Percentiles rank a stretch among this genome's conserved stretches.
Conservation (phyloP, 805 yeast species). For the Wickerhamomyces pijperi region DNA sequence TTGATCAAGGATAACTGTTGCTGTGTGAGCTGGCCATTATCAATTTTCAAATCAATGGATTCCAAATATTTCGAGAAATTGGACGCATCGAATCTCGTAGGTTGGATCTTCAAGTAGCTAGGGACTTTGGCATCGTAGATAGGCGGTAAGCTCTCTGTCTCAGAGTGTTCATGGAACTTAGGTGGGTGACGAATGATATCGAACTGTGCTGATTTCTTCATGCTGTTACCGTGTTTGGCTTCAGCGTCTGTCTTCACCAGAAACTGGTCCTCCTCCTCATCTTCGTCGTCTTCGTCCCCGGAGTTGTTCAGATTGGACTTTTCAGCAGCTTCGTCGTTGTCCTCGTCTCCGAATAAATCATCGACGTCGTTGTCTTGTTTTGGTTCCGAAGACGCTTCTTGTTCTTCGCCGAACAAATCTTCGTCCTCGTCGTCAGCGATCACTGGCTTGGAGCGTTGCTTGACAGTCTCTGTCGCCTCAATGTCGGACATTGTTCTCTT, state of each 20-base stretch:
- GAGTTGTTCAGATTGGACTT: neutral
- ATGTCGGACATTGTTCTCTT: neutral
- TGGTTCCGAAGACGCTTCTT: conserved; percentile 5
- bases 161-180: conserved; percentile 21
- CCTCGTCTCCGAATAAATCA: conserved; percentile 28
- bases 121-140: conserved; percentile 58
- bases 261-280: conserved; percentile 21
- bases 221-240: conserved; percentile 19
- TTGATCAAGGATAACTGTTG: conserved; percentile 51
- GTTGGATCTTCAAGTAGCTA: conserved; percentile 69
- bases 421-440: conserved; percentile 14
- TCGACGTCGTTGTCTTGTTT: conserved; percentile 21
- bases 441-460: conserved; percentile 8
- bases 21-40: conserved; percentile 5
- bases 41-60: conserved; percentile 27
- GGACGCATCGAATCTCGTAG: conserved; percentile 79
- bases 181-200: conserved; percentile 30
- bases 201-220: conserved; percentile 25
- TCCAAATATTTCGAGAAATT: conserved; percentile 42
- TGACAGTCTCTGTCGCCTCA: neutral
- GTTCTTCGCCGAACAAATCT: conserved; percentile 3
- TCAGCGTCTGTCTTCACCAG: conserved; percentile 6
- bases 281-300: conserved; percentile 9
- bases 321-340: conserved; percentile 9
- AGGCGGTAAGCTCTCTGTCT: conserved; percentile 16